phyloP scores from a whole-genome alignment of 1,284 basidiomycete genomes.

The Trametes polyzona region DNA sequence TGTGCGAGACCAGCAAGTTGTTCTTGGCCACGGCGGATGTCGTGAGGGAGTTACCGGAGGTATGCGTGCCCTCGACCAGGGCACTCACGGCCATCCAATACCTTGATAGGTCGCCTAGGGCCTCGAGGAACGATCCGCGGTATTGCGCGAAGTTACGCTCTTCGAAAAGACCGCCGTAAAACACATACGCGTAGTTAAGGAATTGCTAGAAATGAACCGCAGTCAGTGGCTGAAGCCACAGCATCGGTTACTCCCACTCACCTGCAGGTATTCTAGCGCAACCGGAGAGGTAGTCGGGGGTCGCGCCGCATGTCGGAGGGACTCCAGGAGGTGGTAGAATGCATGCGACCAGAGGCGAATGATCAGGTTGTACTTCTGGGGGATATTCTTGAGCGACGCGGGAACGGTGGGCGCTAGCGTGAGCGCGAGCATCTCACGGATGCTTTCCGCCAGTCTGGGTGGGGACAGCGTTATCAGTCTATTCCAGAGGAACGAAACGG shows the following conservation, averaged over 20 bases:
- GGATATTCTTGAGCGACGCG: slow-evolving; percentile 85
- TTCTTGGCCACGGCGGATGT: slow-evolving; percentile 36
- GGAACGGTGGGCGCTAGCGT: slow-evolving; percentile 89
- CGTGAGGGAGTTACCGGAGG: slow-evolving; percentile 48
- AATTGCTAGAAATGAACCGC: slow-evolving; percentile 53
- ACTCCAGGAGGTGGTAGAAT: slow-evolving; percentile 90
- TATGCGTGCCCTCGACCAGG: slow-evolving; percentile 54
- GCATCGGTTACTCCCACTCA: slow-evolving; percentile 15
- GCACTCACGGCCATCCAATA: slow-evolving; percentile 94
- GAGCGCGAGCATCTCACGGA: slow-evolving; percentile 86
- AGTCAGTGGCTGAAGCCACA: not conserved
- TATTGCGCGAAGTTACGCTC: slow-evolving; percentile 75
- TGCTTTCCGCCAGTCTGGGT: slow-evolving; percentile 81
- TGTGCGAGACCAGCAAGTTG: slow-evolving; percentile 27
- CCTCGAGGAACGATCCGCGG: slow-evolving; percentile 90
- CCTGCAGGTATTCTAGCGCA: slow-evolving; percentile 42
- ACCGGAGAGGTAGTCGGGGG: slow-evolving; percentile 78
- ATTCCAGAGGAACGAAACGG: not conserved
- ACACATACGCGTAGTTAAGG: slow-evolving; percentile 94
- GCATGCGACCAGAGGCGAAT: slow-evolving; percentile 91
- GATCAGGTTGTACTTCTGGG: slow-evolving; percentile 94
- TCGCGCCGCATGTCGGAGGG: slow-evolving; percentile 82
- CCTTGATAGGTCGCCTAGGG: slow-evolving; percentile 92
- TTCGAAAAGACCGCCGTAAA: slow-evolving; percentile 90
- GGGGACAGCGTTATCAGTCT: not conserved